A percentile compares a stretch with the other conserved stretches of the same genome.
Evolutionary conservation across 192 early-diverging fungal genomes (phyloP).

Genomic region (Backusella psychrophila): DNA sequence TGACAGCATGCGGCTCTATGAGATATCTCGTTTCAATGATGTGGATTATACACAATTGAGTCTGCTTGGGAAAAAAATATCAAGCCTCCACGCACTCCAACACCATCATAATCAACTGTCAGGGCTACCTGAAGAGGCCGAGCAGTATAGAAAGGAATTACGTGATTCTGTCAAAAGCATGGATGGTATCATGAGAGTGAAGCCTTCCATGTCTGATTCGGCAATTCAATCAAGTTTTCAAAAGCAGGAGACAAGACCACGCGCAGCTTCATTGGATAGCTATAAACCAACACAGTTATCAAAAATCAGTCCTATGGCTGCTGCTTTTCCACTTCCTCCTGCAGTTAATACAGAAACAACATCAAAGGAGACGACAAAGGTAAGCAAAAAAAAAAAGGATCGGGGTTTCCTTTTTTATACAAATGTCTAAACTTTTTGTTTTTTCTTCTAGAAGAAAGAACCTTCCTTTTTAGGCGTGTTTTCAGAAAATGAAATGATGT

Average conservation of each 20-base stretch:
- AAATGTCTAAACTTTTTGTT: neutral
- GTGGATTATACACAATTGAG: constrained; percentile 23
- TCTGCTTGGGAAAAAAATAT: constrained; percentile 29
- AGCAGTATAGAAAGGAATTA: neutral
- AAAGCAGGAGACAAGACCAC: neutral
- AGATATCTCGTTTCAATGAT: neutral
- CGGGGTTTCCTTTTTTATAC: neutral
- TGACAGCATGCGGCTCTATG: neutral
- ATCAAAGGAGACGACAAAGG: neutral
- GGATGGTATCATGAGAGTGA: neutral
- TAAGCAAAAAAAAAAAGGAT: neutral
- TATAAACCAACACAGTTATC: neutral
- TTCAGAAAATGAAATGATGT: constrained; percentile 13
- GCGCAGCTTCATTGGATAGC: neutral
- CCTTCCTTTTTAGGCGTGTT: neutral
- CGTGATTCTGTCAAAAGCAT: neutral
- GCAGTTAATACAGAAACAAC: neutral
- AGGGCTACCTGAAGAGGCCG: neutral
- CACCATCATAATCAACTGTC: neutral
- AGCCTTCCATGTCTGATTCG: neutral
- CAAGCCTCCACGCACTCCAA: constrained; percentile 29
- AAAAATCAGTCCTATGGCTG: neutral
- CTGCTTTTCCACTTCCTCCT: neutral
- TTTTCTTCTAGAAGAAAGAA: neutral
- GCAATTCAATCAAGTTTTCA: neutral